Evolutionary conservation across 352 stramenopile genomes (phyloP), one percentile per base, ranked within the genome.

Genomic region (Globisporangium polare): DNA sequence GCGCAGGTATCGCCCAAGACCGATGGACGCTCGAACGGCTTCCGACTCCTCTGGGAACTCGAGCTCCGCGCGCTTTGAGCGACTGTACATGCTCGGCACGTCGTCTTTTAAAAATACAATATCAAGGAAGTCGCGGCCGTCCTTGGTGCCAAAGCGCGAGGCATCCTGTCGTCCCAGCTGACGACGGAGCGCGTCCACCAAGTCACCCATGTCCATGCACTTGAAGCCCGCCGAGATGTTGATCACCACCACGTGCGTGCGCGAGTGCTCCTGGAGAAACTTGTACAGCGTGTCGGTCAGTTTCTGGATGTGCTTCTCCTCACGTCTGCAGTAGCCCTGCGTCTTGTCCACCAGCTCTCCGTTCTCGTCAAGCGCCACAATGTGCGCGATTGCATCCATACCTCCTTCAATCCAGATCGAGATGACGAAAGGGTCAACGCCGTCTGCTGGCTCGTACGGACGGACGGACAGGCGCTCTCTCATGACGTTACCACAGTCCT

Each of bases 51-150:
- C 88, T 2, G 88, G 86, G 39, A 94, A 95, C 57, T 96, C 88
- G 17, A 77, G 66, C 50, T 94, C 86, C 9, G 84, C 86, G 27
- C 88, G 83, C 71, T 91, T 93, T 0, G 88, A 96, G 47, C 83
- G 75, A 39, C 84, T 93, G 66, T 88, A 96, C 86, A 95, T 96
- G 58, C 80, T 92, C 9, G 88, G 71, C 8, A 95, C 88, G 58
- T 96, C 88, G 66, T 96, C 88, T 62, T 95, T 95, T 43, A 96
- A 50, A 43, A 95, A 95, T 8, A 89, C 77, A 67, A 96, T 92
- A 52, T 96, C 85, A 39, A 96, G 75, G 54, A 88, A 96, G 50
- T 96, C 87, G 17, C 85, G 83, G 7, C 83, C 83, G 57, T 96
- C 83, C 15, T 77, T 72, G 8, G 88, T 89, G 33, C 83, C 83